These are phyloP conservation scores for Barnettozyma hawaiiensis DNA, from an alignment of 1,139 yeast species.

Conservation along the genomic window DNA sequence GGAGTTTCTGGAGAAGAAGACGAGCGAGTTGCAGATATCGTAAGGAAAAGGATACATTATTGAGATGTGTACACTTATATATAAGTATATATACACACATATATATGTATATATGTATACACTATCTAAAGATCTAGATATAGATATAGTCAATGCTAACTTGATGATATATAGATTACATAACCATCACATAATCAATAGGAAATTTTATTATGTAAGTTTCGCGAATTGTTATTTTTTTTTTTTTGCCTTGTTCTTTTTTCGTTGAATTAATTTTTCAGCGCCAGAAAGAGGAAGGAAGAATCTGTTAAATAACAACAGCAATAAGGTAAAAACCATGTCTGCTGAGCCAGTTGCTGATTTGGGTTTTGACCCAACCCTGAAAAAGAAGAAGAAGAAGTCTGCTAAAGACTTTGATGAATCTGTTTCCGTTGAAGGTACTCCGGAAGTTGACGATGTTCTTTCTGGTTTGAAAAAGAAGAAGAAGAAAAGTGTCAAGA, in stretches of 20 bases:
- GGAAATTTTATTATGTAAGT: neutral
- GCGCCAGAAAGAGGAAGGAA: neutral
- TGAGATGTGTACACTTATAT: neutral
- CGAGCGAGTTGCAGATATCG: slow-evolving; percentile 16
- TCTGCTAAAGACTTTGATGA: slow-evolving; percentile 23
- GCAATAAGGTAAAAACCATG: slow-evolving; percentile 18
- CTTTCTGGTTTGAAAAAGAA: slow-evolving; percentile 44
- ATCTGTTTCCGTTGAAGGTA: slow-evolving; percentile 16
- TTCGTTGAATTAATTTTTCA: slow-evolving; percentile 2
- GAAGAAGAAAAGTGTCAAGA: slow-evolving; percentile 41
- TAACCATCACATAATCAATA: neutral
- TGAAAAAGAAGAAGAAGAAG: slow-evolving; percentile 84
- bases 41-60: neutral
- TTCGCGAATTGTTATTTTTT: neutral
- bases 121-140: too few species aligned
- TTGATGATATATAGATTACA: too few species aligned
- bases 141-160: too few species aligned
- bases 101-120: too few species aligned
- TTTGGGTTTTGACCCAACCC: slow-evolving; percentile 69
- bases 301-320: neutral
- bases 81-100: neutral
- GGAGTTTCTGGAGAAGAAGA: slow-evolving; percentile 23
- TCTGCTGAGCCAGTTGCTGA: slow-evolving; percentile 32
- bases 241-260: slow-evolving; percentile 3
- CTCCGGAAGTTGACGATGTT: slow-evolving; percentile 34